Evolutionary conservation across 1,139 yeast genomes (phyloP).

Genomic region (Geotrichum klebahnii): DNA sequence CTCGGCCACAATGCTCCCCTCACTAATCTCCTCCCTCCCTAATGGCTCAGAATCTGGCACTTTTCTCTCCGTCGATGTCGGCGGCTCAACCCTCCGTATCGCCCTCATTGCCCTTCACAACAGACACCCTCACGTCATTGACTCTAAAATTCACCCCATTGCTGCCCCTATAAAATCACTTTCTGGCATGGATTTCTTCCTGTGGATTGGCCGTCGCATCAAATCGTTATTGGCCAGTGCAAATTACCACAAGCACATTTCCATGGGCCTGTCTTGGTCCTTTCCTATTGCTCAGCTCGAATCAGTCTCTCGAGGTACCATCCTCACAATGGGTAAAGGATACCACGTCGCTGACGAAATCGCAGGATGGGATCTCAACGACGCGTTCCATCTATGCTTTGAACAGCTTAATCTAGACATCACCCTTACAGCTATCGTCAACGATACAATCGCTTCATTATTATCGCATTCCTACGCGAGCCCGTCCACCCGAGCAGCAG

Average conservation of each 20-base stretch:
- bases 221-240: slow-evolving; percentile 53
- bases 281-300: slow-evolving; percentile 41
- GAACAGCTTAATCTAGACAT: slow-evolving; percentile 53
- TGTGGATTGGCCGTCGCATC: slow-evolving; percentile 53
- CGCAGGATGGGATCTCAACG: slow-evolving; percentile 70
- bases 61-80: slow-evolving; percentile 73
- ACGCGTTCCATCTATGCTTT: slow-evolving; percentile 54
- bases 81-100: slow-evolving; percentile 66
- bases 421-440: slow-evolving; percentile 72
- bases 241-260: slow-evolving; percentile 27
- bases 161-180: slow-evolving; percentile 46
- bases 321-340: slow-evolving; percentile 90
- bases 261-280: slow-evolving; percentile 37
- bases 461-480: slow-evolving; percentile 68
- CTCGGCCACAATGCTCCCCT: slow-evolving; percentile 58
- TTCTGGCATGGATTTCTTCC: slow-evolving; percentile 60
- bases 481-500: slow-evolving; percentile 68
- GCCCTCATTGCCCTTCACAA: slow-evolving; percentile 71
- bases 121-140: slow-evolving; percentile 44
- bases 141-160: slow-evolving; percentile 48
- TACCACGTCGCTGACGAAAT: slow-evolving; percentile 66
- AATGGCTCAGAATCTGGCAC: slow-evolving; percentile 73
- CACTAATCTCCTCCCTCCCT: slow-evolving; percentile 68
- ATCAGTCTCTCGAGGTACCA: slow-evolving; percentile 60
- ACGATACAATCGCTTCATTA: slow-evolving; percentile 85